Base-by-base conservation (phyloP, 148 eudicot genomes). In the Rhododendron kiyosumense region DNA sequence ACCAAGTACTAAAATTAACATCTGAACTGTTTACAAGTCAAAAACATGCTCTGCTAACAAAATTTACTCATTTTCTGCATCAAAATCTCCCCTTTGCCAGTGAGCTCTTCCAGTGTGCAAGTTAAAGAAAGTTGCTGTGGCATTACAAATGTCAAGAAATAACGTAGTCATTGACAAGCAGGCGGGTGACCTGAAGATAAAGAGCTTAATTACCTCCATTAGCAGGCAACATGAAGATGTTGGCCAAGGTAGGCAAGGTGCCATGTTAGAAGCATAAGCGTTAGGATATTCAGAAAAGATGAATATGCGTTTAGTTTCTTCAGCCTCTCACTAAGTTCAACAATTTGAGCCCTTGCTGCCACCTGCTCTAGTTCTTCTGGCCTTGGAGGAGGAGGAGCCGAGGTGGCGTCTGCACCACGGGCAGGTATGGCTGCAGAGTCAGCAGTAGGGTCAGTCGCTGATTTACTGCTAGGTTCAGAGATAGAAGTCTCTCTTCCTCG, bases 231-330 rank as follows among this genome's bases (percentile, higher is more conserved):
- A 20, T 87, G 86, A 51, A 94, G 93, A 75, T 90, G 91, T 79
- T 93, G 97, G 76, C 93, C 92, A 6, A 96, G 88, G 85, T 94
- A 91, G 13, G 92, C 90, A 0, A 96, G 92, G 84, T 95, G 98
- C 95, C 94, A 92, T 15, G 96, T 90, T 4, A 96, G 93, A 1
- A 90, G 94, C 95, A 93, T 89, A 30, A 95, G 86, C 3, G 96
- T 92, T 78, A 89, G 46, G 51, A 92, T 79, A 81, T 96, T 95
- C n/a, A 95, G 88, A 12, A 92, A 86, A 0, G 99, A 95, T 3
- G 99, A 96, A 78, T 88, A 89, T 0, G 90, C 88, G 79, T 96
- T 96, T 75, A 94, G 91, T 90, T 89, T 91, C 95, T 87, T 91
- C 28, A 96, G 84, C 57, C 63, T 87, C 51, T 85, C 82, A 28